These are phyloP conservation scores for Diaporthe nobilis DNA, from an alignment of 2,329 filamentous ascomycete genomes.

Conservation along the genomic window DNA sequence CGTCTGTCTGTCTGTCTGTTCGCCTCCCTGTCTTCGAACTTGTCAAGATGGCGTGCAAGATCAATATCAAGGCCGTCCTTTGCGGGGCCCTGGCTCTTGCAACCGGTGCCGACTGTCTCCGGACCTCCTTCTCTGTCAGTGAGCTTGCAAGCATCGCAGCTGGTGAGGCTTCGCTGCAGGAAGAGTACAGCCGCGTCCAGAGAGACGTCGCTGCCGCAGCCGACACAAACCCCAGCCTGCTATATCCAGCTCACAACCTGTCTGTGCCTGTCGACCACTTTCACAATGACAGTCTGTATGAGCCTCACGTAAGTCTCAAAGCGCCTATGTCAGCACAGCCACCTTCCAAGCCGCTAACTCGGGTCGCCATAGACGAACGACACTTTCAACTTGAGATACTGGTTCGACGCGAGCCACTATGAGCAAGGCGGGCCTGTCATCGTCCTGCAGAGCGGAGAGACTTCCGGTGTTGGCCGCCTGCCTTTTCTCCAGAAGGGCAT, in stretches of 20 bases:
- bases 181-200: slow-evolving; percentile 9
- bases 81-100: slow-evolving; percentile 22
- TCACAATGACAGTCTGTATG: slow-evolving; percentile 83
- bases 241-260: slow-evolving; percentile 58
- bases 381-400: slow-evolving; percentile 82
- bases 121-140: slow-evolving; percentile 37
- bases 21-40: neutral
- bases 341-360: neutral
- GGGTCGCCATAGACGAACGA: slow-evolving; percentile 59
- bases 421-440: slow-evolving; percentile 85
- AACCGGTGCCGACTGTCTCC: slow-evolving; percentile 32
- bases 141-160: slow-evolving; percentile 26
- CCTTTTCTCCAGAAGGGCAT: slow-evolving; percentile 85
- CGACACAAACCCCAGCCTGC: slow-evolving; percentile 36
- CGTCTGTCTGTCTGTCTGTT: neutral
- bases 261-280: slow-evolving; percentile 81
- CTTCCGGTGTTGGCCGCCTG: slow-evolving; percentile 72
- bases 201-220: neutral
- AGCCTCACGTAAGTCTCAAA: slow-evolving; percentile 69
- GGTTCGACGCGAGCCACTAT: slow-evolving; percentile 85
- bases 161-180: slow-evolving; percentile 16
- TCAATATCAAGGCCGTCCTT: slow-evolving; percentile 4
- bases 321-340: neutral
- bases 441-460: slow-evolving; percentile 81
- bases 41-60: slow-evolving; percentile 22